Percentiles rank a stretch among this genome's conserved stretches.
Conservation (phyloP, 257 asterid genomes). For the Scutellaria barbata region DNA sequence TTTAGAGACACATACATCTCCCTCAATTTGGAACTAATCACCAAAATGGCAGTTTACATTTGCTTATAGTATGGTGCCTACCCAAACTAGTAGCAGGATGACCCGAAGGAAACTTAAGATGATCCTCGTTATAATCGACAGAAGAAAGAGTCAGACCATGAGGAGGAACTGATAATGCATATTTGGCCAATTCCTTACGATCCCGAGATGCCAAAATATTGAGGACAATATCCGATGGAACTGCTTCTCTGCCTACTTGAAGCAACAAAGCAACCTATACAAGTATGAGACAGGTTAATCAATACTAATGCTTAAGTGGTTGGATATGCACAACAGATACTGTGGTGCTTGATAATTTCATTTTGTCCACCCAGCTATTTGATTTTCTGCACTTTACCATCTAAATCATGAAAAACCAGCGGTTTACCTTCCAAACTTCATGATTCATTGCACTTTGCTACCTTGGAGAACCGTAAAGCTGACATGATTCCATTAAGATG, state of each 20-base stretch:
- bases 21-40: slow-evolving; percentile 28
- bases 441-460: neutral
- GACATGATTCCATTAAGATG: no score
- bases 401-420: no score
- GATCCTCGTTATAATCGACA: slow-evolving; percentile 67
- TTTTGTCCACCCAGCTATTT: neutral
- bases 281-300: neutral
- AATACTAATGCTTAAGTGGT: neutral
- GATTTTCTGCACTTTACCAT: neutral
- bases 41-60: slow-evolving; percentile 66
- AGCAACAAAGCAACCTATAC: slow-evolving; percentile 79
- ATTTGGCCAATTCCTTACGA: slow-evolving; percentile 86
- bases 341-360: no score
- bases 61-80: slow-evolving; percentile 54
- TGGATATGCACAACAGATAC: neutral
- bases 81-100: slow-evolving; percentile 70
- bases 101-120: slow-evolving; percentile 58
- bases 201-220: slow-evolving; percentile 67
- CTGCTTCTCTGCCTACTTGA: slow-evolving; percentile 91
- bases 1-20: neutral
- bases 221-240: slow-evolving; percentile 67
- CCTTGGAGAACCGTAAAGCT: neutral
- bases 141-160: slow-evolving; percentile 69
- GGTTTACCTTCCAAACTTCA: neutral
- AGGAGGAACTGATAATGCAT: slow-evolving; percentile 66